Base-by-base conservation (phyloP, 768 basidiomycete genomes). In the Pisolithus marmoratus region DNA sequence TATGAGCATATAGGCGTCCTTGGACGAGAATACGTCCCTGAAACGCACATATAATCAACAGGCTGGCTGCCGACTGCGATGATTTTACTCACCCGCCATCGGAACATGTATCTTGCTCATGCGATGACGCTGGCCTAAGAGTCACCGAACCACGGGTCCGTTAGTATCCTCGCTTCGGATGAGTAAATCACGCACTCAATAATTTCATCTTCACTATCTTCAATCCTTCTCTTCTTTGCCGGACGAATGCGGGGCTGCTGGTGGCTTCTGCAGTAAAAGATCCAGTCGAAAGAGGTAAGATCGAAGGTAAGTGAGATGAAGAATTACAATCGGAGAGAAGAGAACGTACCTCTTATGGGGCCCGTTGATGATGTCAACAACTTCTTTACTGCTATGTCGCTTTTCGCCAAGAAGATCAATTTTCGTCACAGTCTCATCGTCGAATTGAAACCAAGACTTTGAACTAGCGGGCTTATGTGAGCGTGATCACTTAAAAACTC, bases 1-100 rank as follows among this genome's bases (percentile, higher is more conserved):
- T 49, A 98, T 84, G 29, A 97, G 77, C 93, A 97, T 95, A 69
- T 98, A 96, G 6, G 91, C 92, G 59, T 96, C 92, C 68, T 80
- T 87, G 2, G 92, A 93, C 2, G 80, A 74, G 56, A 68, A 68
- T 38, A 87, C 76, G 37, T 75, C 72, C 54, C 77, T 80, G 58
- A 48, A 54, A 22, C 14, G 44, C 54, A 29, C 41, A 49, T 54
- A 31, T 45, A 34, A 12, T 55, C 40, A 59, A 55, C 43, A 34
- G 54, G 5, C 49, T 50, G 51, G 59, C 55, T 27, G 36, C 44
- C 50, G 82, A 91, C 91, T 7, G 72, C 90, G 90, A 92, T 3
- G 92, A 92, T 3, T 95, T 93, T 69, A 80, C 90, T 5, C 91
- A 87, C 72, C 90, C 92, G 19, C 83, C 97, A 49, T 52, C 46